Conservation (phyloP, 768 basidiomycete species). For the Calocera viscosa region DNA sequence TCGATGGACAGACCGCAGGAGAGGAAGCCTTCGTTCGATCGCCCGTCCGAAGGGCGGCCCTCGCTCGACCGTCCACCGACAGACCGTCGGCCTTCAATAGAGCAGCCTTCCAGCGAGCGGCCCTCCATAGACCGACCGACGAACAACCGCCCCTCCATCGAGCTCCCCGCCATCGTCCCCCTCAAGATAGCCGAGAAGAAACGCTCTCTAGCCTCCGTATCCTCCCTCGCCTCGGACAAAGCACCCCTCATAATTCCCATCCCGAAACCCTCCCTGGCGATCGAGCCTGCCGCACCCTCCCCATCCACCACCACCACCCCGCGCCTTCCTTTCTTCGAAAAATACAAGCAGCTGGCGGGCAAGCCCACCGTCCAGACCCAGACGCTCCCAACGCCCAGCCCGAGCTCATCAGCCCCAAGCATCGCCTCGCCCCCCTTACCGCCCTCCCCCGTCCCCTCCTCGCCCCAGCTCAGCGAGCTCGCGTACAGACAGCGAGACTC, state of each 20-base stretch:
- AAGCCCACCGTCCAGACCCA: neutral
- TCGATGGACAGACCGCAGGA: too few species aligned
- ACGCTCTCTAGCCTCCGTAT: neutral
- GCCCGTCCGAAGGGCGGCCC: neutral
- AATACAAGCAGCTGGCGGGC: conserved; percentile 17
- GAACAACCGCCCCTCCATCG: neutral
- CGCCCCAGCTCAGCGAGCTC: neutral
- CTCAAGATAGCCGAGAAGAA: conserved; percentile 4
- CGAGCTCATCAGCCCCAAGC: neutral
- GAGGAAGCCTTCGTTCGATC: too few species aligned
- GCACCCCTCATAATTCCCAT: neutral
- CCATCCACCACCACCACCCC: conserved; percentile 18
- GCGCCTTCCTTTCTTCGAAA: conserved; percentile 47
- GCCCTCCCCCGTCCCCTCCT: neutral
- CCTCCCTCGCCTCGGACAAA: neutral
- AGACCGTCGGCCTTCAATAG: neutral
- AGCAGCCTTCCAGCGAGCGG: neutral
- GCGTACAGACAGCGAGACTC: neutral
- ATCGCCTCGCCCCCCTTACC: neutral
- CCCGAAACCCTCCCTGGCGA: neutral
- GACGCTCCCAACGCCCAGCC: neutral
- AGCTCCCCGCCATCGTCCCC: neutral
- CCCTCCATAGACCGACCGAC: too few species aligned
- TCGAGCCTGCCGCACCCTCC: neutral
- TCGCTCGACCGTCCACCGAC: neutral